Evolutionary conservation across 176 grass and related monocot species (phyloP).

Genomic region (Aegilops speltoides): DNA sequence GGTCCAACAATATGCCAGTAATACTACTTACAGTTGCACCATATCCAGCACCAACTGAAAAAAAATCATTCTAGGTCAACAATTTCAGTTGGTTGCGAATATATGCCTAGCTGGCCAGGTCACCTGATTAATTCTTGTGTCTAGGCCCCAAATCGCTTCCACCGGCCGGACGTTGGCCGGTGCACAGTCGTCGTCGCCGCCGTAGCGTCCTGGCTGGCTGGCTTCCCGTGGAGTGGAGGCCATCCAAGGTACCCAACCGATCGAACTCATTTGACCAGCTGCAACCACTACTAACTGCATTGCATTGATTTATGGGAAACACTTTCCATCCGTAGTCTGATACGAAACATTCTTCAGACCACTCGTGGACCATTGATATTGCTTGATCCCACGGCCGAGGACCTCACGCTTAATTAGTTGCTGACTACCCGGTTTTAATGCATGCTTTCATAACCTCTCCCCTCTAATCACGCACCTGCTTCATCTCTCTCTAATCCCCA

Average conservation of each 20-base stretch:
- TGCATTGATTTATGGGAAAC: too few relatives aligned
- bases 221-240: slow-evolving; percentile 33
- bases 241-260: not conserved
- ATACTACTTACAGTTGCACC: not conserved
- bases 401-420: too few relatives aligned
- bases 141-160: not conserved
- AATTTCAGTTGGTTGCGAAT: slow-evolving; percentile 27
- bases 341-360: too few relatives aligned
- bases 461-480: too few relatives aligned
- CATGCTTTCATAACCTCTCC: too few relatives aligned
- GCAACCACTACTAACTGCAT: not conserved
- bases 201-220: not conserved
- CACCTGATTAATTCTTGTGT: not conserved
- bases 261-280: not conserved
- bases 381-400: too few relatives aligned
- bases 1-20: not conserved
- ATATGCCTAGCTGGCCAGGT: slow-evolving; percentile 26
- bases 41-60: not conserved
- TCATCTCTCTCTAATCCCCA: too few relatives aligned
- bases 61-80: slow-evolving; percentile 16
- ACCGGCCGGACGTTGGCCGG: slow-evolving; percentile 26
- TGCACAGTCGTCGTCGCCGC: slow-evolving; percentile 18
- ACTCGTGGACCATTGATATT: too few relatives aligned
- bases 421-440: too few relatives aligned
- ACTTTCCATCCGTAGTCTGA: too few relatives aligned